phyloP scores from a whole-genome alignment of 2,329 filamentous ascomycete genomes.

The Elsinoe australis region DNA sequence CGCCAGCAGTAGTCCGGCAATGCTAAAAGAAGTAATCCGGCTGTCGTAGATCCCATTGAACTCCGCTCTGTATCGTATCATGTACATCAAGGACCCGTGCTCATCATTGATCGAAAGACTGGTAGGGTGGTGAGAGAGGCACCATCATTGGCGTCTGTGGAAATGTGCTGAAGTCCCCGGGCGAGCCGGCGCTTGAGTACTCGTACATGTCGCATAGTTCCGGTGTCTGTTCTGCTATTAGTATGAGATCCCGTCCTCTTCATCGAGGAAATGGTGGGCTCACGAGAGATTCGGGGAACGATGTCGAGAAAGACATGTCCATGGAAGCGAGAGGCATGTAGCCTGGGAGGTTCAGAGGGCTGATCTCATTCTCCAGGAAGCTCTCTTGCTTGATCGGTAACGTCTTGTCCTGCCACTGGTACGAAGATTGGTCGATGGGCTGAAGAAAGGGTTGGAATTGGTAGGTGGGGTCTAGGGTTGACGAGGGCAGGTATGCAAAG shows the following conservation, averaged over 20 bases:
- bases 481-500: slow-evolving; percentile 2
- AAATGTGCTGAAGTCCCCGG: slow-evolving; percentile 35
- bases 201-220: slow-evolving; percentile 68
- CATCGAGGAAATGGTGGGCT: slow-evolving; percentile 22
- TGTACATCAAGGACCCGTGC: slow-evolving; percentile 8
- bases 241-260: slow-evolving; percentile 23
- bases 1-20: slow-evolving; percentile 12
- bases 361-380: slow-evolving; percentile 53
- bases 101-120: slow-evolving; percentile 20
- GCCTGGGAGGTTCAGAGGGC: slow-evolving; percentile 56
- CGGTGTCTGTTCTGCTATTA: slow-evolving; percentile 53
- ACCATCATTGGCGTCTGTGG: slow-evolving; percentile 67
- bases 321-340: slow-evolving; percentile 59
- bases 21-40: background rate
- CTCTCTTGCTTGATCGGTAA: slow-evolving; percentile 59
- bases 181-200: slow-evolving; percentile 46
- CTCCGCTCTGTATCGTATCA: slow-evolving; percentile 10
- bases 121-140: slow-evolving; percentile 56
- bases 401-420: slow-evolving; percentile 18
- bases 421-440: slow-evolving; percentile 35
- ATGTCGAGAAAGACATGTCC: slow-evolving; percentile 53
- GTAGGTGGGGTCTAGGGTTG: background rate
- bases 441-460: slow-evolving; percentile 51
- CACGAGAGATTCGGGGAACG: slow-evolving; percentile 49
- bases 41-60: slow-evolving; percentile 10